These are phyloP conservation scores for Camellia granthamiana DNA, from an alignment of 148 eudicot genomes.

Conservation along the genomic window DNA sequence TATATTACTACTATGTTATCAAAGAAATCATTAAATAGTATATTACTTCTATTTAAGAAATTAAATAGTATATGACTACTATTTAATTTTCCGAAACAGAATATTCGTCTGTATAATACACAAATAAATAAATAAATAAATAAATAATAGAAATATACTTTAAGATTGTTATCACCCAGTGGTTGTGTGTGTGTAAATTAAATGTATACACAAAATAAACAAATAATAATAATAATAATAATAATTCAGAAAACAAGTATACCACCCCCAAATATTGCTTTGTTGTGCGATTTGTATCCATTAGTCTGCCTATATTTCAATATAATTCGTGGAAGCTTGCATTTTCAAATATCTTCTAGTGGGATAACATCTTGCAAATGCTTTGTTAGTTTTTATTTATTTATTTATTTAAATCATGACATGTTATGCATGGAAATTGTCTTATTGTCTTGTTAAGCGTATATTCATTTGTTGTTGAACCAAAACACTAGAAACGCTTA, in stretches of 20 bases:
- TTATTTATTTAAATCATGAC: not conserved
- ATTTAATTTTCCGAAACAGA: no score
- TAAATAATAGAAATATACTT: no score
- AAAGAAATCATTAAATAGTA: no score
- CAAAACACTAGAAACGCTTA: not conserved
- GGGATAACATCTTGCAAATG: not conserved
- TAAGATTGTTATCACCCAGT: no score
- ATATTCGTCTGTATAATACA: no score
- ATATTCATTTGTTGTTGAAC: not conserved
- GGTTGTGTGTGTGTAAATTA: no score
- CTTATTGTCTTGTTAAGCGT: not conserved
- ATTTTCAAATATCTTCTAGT: not conserved
- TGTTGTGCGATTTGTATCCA: constrained; percentile 79
- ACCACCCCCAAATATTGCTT: constrained; percentile 80
- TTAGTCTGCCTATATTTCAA: not conserved
- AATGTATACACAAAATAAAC: no score
- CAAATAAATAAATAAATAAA: no score
- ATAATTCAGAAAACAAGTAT: constrained; percentile 56
- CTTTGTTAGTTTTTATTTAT: not conserved
- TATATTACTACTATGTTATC: no score
- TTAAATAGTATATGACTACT: no score
- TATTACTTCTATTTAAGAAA: no score
- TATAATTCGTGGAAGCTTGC: not conserved
- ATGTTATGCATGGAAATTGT: not conserved
- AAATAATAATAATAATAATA: no score